Base-by-base conservation (phyloP, 768 basidiomycete genomes). In the Phaffia australis region DNA sequence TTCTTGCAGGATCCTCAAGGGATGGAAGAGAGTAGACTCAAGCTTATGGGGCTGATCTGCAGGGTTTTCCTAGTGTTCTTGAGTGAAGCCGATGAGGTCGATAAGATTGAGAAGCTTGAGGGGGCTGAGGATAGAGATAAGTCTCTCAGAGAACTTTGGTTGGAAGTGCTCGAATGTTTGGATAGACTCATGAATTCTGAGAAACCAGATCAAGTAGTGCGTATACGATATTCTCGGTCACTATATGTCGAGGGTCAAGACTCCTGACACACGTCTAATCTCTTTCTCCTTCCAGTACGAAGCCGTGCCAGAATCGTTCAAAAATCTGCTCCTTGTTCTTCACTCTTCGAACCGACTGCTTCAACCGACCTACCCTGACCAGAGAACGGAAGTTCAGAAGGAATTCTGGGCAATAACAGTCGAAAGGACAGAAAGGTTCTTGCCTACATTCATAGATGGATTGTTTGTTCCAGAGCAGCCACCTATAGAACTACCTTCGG, bases 271-370 rank as follows among this genome's bases (percentile, higher is more conserved):
- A 42, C 11, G 11, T 42, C 35, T 23, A 6, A 46, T 27, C 46
- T 25, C 48, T 3, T 49, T 16, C 25, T 30, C 15, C 6, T 48
- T 19, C 16, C 67, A 98, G 94, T 86, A 86, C 74, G 95, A 99
- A 75, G 94, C 94, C 0, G 82, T 95, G 23, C 91, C 90, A 0
- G 95, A 99, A 77, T 93, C 92, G 1, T 81, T 99, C 72, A 98
- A 97, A 79, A 98, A 98, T 73, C 88, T 94, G 58, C 78, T 99
- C 19, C 81, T 98, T 57, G 94, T 99, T 58, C 93, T 99, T 90
- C 86, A 92, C 71, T 89, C 92, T 1, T 86, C 87, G 0, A 82
- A 83, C 5, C 85, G 93, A 64, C 83, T 99, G 21, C 81, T 89
- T 4, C 88, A 89, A 3, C 85, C 83, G 0, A 15, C 77, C 79